Base-by-base conservation (phyloP, 345 rosid genomes). In the Citrus trifoliata region DNA sequence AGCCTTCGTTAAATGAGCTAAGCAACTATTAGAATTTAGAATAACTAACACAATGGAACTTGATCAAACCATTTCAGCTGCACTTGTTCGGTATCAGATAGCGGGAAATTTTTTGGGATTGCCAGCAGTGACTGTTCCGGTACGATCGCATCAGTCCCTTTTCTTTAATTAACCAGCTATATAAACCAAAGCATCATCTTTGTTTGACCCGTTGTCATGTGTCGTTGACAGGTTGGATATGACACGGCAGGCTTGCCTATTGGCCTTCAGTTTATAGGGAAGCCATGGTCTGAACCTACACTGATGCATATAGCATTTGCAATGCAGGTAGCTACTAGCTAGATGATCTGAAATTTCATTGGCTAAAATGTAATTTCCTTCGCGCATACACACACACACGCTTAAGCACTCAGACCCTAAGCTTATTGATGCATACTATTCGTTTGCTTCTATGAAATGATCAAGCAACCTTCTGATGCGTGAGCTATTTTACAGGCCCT, bases 61-160 rank as follows among this genome's bases (percentile, higher is more conserved):
- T 71, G 69, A 83, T 74, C 35, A 21, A 53, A 13, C 74, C 56
- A 22, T 85, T 86, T 80, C 92, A 92, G 97, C 93, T 72, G 93
- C 97, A 6, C 88, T 89, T 28, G 84, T 89, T 71, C 90, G 92
- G 75, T 92, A 89, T 78, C 90, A 86, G 74, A 90, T 92, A 86
- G 92, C 93, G 28, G 94, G 97, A 70, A 92, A 92, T 75, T 92
- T 92, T 79, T 84, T 92, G 62, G 97, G 97, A 75, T 77, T 92
- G 70, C 97, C 97, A 0, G 93, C 97, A 37, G 83, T 92, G 65
- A 87, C 97, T 0, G 82, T 90, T 69, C 93, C 97, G 0, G 97
- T 90, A 87, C 8, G 58, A 65, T 42, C 67, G 59, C 67, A 25
- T 40, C 27, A 7, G n/a, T 75, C 58, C 30, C 27, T 14, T 16